These are phyloP conservation scores for Trichophyton verrucosum DNA, from an alignment of 2,329 filamentous ascomycete species.

Conservation along the genomic window DNA sequence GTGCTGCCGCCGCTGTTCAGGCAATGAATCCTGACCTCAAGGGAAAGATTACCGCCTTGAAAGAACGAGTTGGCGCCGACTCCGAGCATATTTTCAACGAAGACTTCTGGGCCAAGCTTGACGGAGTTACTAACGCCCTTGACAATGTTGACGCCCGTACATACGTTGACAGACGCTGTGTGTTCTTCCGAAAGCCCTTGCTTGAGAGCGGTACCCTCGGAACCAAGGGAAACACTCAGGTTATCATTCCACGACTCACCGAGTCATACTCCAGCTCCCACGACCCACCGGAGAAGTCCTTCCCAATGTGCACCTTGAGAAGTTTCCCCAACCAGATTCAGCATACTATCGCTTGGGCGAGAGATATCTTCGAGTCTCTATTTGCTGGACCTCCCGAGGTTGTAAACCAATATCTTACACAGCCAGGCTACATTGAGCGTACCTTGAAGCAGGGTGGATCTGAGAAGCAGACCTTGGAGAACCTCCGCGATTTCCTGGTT, in stretches of 20 bases:
- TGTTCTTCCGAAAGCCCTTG: constrained; percentile 95
- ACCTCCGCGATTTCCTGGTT: constrained; percentile 76
- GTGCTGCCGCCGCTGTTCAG: constrained; percentile 77
- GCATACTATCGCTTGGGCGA: constrained; percentile 96
- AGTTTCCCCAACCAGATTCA: constrained; percentile 98
- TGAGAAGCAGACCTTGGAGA: constrained; percentile 87
- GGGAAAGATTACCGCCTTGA: constrained; percentile 72
- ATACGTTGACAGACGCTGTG: constrained; percentile 89
- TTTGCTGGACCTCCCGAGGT: constrained; percentile 91
- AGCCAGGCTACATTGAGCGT: constrained; percentile 77
- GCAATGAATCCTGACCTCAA: constrained; percentile 88
- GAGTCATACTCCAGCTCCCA: constrained; percentile 97
- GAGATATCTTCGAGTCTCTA: constrained; percentile 85
- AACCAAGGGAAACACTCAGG: constrained; percentile 92
- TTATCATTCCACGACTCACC: constrained; percentile 78
- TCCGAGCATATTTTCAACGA: constrained; percentile 94
- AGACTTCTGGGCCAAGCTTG: constrained; percentile 72
- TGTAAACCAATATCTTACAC: constrained; percentile 84
- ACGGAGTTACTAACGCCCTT: constrained; percentile 90
- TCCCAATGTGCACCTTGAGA: constrained; percentile 95
- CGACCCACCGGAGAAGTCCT: constrained; percentile 94
- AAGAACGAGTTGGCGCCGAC: constrained; percentile 80
- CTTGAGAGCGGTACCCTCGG: constrained; percentile 96
- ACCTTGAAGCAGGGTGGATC: constrained; percentile 78
- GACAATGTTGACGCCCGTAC: constrained; percentile 96